Conservation (phyloP, 2,329 filamentous ascomycete species). For the Thielaviopsis euricoi region DNA sequence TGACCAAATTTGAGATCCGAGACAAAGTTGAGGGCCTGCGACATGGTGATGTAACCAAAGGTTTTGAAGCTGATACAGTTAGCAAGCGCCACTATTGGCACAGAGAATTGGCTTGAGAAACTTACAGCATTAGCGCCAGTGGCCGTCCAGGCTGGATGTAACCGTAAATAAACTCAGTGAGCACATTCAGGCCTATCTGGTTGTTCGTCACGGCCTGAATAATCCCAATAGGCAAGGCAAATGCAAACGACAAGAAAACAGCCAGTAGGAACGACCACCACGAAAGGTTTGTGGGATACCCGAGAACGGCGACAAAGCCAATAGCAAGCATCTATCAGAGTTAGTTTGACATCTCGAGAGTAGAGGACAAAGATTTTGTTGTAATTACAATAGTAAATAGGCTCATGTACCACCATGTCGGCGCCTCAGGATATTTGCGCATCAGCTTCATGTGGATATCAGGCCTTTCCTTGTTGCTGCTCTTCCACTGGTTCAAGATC, state of each 20-base stretch:
- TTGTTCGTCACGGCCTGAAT: constrained; percentile 55
- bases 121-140: constrained; percentile 55
- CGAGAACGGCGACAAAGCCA: constrained; percentile 37
- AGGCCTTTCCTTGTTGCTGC: constrained; percentile 41
- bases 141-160: constrained; percentile 61
- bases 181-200: constrained; percentile 55
- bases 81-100: neutral
- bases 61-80: constrained; percentile 36
- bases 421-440: constrained; percentile 45
- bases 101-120: neutral
- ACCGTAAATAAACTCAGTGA: constrained; percentile 59
- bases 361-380: constrained; percentile 11
- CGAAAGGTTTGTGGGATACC: constrained; percentile 48
- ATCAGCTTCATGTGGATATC: constrained; percentile 50
- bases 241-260: constrained; percentile 45
- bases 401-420: constrained; percentile 45
- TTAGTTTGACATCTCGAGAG: neutral
- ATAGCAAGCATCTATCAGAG: constrained; percentile 31
- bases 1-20: constrained; percentile 54
- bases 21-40: constrained; percentile 46
- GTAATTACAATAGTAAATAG: constrained; percentile 39
- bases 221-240: constrained; percentile 51
- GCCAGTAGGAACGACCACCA: constrained; percentile 61
- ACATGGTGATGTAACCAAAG: constrained; percentile 47
- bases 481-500: constrained; percentile 46